Evolutionary conservation across 169 alveolate genomes (phyloP).

Genomic region (Plasmodium ovale): DNA sequence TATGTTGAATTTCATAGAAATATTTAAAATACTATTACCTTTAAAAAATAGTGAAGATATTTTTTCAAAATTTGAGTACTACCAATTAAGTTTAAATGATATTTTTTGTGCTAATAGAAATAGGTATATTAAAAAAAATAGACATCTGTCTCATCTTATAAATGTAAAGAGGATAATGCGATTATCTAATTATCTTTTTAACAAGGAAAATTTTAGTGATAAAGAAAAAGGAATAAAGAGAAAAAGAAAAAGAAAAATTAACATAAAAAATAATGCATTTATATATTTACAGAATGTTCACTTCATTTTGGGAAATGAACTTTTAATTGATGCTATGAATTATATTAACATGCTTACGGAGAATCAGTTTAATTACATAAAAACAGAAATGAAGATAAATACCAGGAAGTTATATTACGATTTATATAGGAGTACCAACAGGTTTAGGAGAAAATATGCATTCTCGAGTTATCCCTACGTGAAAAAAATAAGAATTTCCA

Average conservation of each 20-base stretch:
- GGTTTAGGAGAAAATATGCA: neutral
- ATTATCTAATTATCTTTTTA: conserved; percentile 22
- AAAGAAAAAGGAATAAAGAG: neutral
- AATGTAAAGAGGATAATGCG: conserved; percentile 16
- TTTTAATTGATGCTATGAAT: conserved; percentile 65
- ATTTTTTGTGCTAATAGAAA: conserved; percentile 4
- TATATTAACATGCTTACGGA: conserved; percentile 1
- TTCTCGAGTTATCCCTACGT: neutral
- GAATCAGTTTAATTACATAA: conserved; percentile 1
- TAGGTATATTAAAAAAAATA: conserved; percentile 15
- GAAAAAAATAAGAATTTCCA: neutral
- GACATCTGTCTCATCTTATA: conserved; percentile 14
- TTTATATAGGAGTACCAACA: neutral
- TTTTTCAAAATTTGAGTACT: conserved; percentile 42
- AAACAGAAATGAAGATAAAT: conserved; percentile 30
- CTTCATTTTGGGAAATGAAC: conserved; percentile 67
- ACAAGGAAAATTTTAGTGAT: neutral
- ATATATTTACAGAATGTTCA: conserved; percentile 60
- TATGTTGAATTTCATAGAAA: conserved; percentile 41
- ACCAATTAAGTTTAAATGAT: conserved; percentile 17
- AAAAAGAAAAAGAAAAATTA: neutral
- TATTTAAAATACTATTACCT: conserved; percentile 30
- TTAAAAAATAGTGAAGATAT: conserved; percentile 34
- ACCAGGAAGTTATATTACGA: conserved; percentile 47
- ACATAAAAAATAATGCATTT: conserved; percentile 38